Evolutionary conservation across 2,329 filamentous ascomycete species (phyloP).

Genomic region (Fusarium sp.): DNA sequence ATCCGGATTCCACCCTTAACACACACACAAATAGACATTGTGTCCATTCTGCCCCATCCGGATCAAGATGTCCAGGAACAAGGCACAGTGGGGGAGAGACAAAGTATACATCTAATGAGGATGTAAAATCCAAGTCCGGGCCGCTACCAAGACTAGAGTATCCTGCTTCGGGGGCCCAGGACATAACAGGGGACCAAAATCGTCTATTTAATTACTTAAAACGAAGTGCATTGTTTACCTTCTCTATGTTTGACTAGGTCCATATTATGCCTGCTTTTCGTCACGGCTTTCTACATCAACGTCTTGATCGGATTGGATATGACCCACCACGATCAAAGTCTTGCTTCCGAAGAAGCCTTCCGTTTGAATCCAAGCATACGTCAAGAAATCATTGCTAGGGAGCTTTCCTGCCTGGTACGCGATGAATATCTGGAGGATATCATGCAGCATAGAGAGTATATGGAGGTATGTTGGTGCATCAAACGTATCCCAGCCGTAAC

Average conservation of each 20-base stretch:
- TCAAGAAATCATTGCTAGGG: neutral
- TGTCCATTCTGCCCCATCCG: too few relatives aligned
- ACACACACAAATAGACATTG: too few relatives aligned
- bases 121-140: neutral
- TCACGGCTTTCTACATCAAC: neutral
- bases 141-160: neutral
- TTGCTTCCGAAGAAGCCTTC: neutral
- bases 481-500: neutral
- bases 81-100: neutral
- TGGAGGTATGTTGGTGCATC: neutral
- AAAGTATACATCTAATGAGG: neutral
- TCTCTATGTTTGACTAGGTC: neutral
- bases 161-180: neutral
- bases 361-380: neutral
- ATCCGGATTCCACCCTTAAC: too few relatives aligned
- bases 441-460: neutral
- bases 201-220: neutral
- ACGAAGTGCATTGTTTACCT: neutral
- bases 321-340: neutral
- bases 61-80: neutral
- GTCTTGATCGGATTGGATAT: neutral
- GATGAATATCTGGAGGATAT: neutral
- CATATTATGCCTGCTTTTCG: neutral
- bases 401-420: neutral
- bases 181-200: neutral